Base-by-base conservation (phyloP, 768 basidiomycete genomes). In the Amanita rubescens region DNA sequence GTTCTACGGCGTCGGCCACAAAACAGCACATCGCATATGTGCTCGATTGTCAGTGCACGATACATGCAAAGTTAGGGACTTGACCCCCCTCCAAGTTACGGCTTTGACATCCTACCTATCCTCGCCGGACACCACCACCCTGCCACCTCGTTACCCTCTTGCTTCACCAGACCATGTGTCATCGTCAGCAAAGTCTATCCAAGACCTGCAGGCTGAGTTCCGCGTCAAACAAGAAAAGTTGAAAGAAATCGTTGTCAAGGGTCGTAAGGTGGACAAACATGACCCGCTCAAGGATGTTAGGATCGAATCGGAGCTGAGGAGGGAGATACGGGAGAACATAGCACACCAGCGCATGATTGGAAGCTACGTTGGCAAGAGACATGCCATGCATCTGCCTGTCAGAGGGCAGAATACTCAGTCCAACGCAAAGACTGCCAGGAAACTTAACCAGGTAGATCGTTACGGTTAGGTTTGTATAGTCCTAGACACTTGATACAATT, bases 81-180 rank as follows among this genome's bases (percentile, higher is more conserved):
- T 99, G 30, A 84, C 90, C 24, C 85, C 93, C 27, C 75, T 80
- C 33, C 96, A 99, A 77, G 74, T 94, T 47, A 96, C 93, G 12
- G 79, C 87, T 14, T 79, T 99, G n/a, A 87, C 94, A 11, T 90
- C 95, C 5, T 95, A 92, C 70, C 84, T 99, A 9, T 94, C 94
- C 4, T 90, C 93, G 0, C 94, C 96, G 1, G 71, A 79, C 20
- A 93, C 90, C 15, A 79, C 87, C 2, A 73, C 83, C 0, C 75
- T 80, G 10, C 77, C 88, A 3, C 80, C 83, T 5, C 77, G 76
- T 34, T 78, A 83, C 58, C 85, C 85, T 11, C 79, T 92, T 32
- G 87, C 90, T 1, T 59, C 74, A 2, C 72, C 76, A 11, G 58
- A 70, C 47, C 85, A 76, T 65, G 67, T 69, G 35, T 76, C 80